Evolutionary conservation across 2,329 filamentous ascomycete genomes (phyloP), one percentile per base, ranked within the genome.

Genomic region (Ploettnerulaceae sp.): DNA sequence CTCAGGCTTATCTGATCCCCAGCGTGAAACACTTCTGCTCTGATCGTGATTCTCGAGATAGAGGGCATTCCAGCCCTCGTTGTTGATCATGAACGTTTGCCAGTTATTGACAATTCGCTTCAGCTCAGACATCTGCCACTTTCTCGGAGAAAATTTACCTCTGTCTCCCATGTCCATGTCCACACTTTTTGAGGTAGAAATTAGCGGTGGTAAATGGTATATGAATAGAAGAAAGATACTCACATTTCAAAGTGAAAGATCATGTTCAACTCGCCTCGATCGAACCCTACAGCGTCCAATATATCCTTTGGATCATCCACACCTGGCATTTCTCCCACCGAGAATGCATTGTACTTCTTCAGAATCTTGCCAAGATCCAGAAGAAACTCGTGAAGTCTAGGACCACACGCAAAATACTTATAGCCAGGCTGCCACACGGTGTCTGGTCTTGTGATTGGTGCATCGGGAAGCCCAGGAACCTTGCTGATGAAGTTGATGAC

Each of bases 221-320:
- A n/a, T n/a, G n/a, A n/a, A n/a, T n/a, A n/a, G n/a, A n/a, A n/a
- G n/a, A n/a, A n/a, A n/a, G n/a, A n/a, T n/a, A n/a, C n/a, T n/a
- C n/a, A n/a, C 72, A 79, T 69, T 47, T 86, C 82, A 59, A 87
- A 87, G 56, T 84, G 78, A 65, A 87, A 86, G 26, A 86, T 81
- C 81, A 86, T 86, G 61, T 76, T 81, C 34, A 86, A 65, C 59
- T 86, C 80, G 24, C 72, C 70, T 12, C 75, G 70, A 40, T 77
- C 73, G 17, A 70, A 73, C 2, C 70, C 70, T 2, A 86, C 80
- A 5, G 71, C 71, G 11, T 68, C 67, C 5, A 80, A 57, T 1
- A 79, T 70, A 47, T 77, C 72, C 5, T 72, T 63, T 6, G 67
- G 66, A 37, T 71, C 70, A 3, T 66, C 67, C 1, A 71, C 47